Conservation (phyloP, 2,329 filamentous ascomycete genomes). For the Trichoderma atroviride region DNA sequence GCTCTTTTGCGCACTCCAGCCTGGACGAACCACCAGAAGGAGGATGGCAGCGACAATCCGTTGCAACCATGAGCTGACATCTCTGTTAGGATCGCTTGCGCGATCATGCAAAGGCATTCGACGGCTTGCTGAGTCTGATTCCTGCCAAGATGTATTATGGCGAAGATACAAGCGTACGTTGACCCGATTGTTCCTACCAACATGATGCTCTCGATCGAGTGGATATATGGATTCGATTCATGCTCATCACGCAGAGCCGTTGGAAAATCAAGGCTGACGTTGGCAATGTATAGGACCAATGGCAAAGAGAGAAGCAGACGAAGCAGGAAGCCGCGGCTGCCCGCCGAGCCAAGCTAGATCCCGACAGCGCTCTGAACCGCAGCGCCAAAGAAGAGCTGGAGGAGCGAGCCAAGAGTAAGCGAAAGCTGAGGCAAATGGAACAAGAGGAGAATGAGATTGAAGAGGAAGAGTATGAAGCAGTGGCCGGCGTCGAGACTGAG, state of each 20-base stretch:
- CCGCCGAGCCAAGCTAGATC: constrained; percentile 86
- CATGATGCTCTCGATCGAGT: not conserved
- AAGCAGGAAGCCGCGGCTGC: constrained; percentile 83
- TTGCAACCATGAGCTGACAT: constrained; percentile 26
- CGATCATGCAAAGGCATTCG: constrained; percentile 72
- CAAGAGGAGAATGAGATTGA: constrained; percentile 47
- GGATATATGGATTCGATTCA: not conserved
- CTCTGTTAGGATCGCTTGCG: constrained; percentile 56
- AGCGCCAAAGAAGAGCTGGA: constrained; percentile 93
- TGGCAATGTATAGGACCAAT: constrained; percentile 70
- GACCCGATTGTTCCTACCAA: constrained; percentile 18
- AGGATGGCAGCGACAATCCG: not conserved
- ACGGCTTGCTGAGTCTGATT: constrained; percentile 83
- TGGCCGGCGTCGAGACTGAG: constrained; percentile 61
- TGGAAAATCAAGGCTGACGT: constrained; percentile 2
- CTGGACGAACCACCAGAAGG: not conserved
- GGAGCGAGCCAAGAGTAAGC: constrained; percentile 74
- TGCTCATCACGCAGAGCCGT: not conserved
- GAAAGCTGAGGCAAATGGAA: constrained; percentile 71
- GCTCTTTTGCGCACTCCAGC: constrained; percentile 36
- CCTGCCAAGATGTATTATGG: constrained; percentile 90
- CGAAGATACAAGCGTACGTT: constrained; percentile 78
- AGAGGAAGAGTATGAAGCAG: constrained; percentile 48
- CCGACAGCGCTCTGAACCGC: constrained; percentile 76
- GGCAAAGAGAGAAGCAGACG: constrained; percentile 91